Base-by-base conservation (phyloP, 192 early-diverging fungal genomes). In the Endogone sp. region DNA sequence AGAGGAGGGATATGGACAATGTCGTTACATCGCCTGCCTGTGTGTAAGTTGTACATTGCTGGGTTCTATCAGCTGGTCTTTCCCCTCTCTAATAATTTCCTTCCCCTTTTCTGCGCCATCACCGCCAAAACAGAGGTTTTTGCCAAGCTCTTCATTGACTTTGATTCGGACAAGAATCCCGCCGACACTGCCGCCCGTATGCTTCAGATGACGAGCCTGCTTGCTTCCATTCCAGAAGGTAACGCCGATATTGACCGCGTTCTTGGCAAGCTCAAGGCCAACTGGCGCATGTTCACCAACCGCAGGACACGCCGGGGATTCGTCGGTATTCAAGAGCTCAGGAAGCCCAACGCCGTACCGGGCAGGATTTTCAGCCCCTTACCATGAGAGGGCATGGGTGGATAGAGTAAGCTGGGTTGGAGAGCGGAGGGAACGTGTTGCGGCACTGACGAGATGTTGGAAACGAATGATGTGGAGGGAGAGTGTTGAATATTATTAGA, bases 181-280 rank as follows among this genome's bases (percentile, higher is more conserved):
- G 77, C 84, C 22, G 88, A 89, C 20, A 87, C 86, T 11, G 87
- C 87, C 20, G 81, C 87, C 37, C 83, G 86, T 20, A 84, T 91
- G 82, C 64, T 91, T 22, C 90, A 91, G 69, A 91, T 91, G 90
- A 87, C 88, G 1, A 85, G 80, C 22, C 69, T 91, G 24, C 56
- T 90, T n/a, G 82, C 83, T 1, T 84, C 85, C 26, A 77, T 83
- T 21, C 77, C 81, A 3, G 77, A 78, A 9, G 77, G 82, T 25
- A 82, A 85, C 63, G 55, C 69, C 29, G 67, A 78, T 24, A 83
- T 87, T 65, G 86, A 85, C 60, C 64, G 82, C 54, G 79, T 85
- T 16, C 72, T 83, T 9, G 77, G 79, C 3, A 76, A 75, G 56
- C 67, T 87, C 10, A 85, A 84, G 65, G 78, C 73, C 3, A 87